Conservation (phyloP, 768 basidiomycete species). For the Tremella fuciformis region DNA sequence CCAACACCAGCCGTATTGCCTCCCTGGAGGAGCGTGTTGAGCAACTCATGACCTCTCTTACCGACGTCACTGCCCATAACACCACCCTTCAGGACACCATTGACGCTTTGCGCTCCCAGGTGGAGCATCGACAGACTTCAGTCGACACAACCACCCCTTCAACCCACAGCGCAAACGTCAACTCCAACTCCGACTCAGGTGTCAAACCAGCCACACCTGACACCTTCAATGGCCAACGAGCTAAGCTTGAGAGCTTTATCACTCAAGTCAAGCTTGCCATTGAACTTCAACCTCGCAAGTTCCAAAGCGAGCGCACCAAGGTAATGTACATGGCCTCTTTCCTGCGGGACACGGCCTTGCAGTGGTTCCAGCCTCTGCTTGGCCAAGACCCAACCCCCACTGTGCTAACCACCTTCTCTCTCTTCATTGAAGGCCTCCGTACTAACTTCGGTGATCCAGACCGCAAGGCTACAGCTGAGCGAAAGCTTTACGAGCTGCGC, state of each 20-base stretch:
- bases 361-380: conserved; percentile 3
- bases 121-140: too few relatives aligned
- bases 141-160: too few relatives aligned
- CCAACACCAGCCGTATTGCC: too few relatives aligned
- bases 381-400: neutral
- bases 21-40: too few relatives aligned
- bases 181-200: too few relatives aligned
- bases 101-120: too few relatives aligned
- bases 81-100: too few relatives aligned
- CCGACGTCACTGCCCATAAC: too few relatives aligned
- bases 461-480: neutral
- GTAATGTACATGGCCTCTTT: conserved; percentile 4
- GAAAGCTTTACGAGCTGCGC: neutral
- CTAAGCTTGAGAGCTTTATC: conserved; percentile 3
- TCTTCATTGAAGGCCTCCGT: neutral
- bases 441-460: conserved; percentile 1
- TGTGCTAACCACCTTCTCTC: neutral
- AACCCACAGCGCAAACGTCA: too few relatives aligned
- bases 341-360: neutral
- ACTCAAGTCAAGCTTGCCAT: conserved; percentile 6
- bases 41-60: too few relatives aligned
- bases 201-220: neutral
- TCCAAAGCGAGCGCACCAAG: neutral
- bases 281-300: neutral
- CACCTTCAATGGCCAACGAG: neutral